Percentiles rank a stretch among this genome's conserved stretches.
Conservation (phyloP, 2,329 filamentous ascomycete genomes). For the Aspergillus persii region DNA sequence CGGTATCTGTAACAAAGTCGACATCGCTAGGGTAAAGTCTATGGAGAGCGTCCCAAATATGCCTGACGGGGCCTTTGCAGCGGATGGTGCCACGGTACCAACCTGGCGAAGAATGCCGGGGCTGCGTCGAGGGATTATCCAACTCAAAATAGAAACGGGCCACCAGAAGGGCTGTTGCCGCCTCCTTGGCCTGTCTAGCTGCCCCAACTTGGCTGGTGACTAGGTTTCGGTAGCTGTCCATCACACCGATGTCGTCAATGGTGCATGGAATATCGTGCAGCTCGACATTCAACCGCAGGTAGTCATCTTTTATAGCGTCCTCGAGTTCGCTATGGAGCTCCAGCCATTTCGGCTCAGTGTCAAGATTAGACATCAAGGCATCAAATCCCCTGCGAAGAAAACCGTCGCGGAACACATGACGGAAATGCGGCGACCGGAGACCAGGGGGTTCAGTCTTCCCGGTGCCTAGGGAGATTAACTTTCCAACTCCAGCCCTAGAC, state of each 20-base stretch:
- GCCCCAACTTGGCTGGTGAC: slow-evolving; percentile 12
- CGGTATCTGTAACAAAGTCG: slow-evolving; percentile 6
- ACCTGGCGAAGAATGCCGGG: neutral
- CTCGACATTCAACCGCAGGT: slow-evolving; percentile 13
- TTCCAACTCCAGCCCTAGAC: slow-evolving; percentile 1
- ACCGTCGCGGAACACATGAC: slow-evolving; percentile 20
- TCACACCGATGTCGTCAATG: slow-evolving; percentile 14
- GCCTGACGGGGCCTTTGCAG: slow-evolving; percentile 7
- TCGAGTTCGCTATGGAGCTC: slow-evolving; percentile 9
- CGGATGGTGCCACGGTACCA: slow-evolving; percentile 8
- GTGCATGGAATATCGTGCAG: slow-evolving; percentile 9
- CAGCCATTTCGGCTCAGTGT: slow-evolving; percentile 17
- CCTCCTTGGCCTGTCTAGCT: slow-evolving; percentile 3
- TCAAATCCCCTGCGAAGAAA: slow-evolving; percentile 20
- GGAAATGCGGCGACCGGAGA: slow-evolving; percentile 17
- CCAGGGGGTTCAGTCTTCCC: neutral
- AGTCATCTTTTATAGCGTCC: slow-evolving; percentile 6
- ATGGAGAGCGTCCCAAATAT: slow-evolving; percentile 2
- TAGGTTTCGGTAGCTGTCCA: slow-evolving; percentile 21
- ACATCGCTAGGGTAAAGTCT: neutral
- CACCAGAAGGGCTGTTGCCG: slow-evolving; percentile 6
- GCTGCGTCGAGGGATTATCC: neutral
- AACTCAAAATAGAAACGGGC: slow-evolving; percentile 13
- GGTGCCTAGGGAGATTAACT: slow-evolving; percentile 19
- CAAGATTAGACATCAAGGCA: slow-evolving; percentile 21